Evolutionary conservation across 2,329 filamentous ascomycete genomes (phyloP), one percentile per base, ranked within the genome.

Genomic region (Fusarium irregulare): DNA sequence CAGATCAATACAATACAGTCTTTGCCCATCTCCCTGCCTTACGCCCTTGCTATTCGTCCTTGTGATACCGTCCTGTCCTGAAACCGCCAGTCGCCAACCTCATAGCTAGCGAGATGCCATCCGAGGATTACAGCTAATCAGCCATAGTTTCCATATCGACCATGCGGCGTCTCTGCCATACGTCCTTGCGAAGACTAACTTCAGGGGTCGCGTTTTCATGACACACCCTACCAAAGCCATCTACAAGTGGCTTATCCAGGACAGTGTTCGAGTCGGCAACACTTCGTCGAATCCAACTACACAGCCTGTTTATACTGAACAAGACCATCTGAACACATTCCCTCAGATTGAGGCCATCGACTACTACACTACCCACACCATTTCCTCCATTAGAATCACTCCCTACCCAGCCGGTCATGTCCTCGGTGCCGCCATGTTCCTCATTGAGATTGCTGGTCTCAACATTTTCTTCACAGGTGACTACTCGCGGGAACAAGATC

Each of bases 211-310:
- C 23, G 95, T 98, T 66, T 98, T 98, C 84, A 99, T 98, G 95
- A 99, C 96, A 54, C 96, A 99, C 84, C 94, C 96, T 3, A 99
- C 96, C 48, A 98, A 99, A 81, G 96, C 96, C 75, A 99, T 99
- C 79, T 99, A 99, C 87, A 98, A 98, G 83, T 98, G 96, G 95
- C 89, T 98, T 54, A 98, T 98, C 68, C 94, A 97, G 80, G 96
- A 99, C 81, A 97, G 94, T 72, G 93, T 99, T 46, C 91, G 96
- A 63, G 94, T 99, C 30, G 92, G 91, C 78, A 92, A 90, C 76
- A 90, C 87, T 7, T 89, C 88, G 3, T 89, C 88, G 12, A 88
- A 88, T 70, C 83, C 85, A 56, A 85, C 84, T 0, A 85, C 92
- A 76, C 87, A 96, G 85, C 85, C 93, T 77, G 89, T 98, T 47